Base-by-base conservation (phyloP, 345 rosid species). In the Salix dunnii region DNA sequence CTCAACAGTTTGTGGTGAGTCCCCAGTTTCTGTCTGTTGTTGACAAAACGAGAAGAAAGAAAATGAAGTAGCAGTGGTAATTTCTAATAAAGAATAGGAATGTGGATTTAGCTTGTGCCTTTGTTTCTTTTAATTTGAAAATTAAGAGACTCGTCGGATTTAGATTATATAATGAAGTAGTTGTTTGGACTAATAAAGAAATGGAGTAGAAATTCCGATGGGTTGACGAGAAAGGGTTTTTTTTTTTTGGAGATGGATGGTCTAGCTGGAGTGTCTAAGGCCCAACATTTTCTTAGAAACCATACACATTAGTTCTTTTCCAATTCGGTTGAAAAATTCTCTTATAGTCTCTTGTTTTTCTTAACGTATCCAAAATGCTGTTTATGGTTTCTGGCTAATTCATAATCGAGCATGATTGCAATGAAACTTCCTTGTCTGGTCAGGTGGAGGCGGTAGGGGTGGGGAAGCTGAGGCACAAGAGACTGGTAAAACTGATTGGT, bases 361-460 rank as follows among this genome's bases (percentile, higher is more conserved):
- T 46, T 46, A 46, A 46, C 51, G 14, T 12, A 14, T 12, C 51
- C 51, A 46, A 46, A 46, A 46, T 46, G 51, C 5, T 46, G 51
- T 46, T 14, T 46, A 46, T 46, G 51, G 51, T 46, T 46, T 12
- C 51, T 46, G 51, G 51, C 51, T 46, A 46, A 46, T 16, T 46
- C 18, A 14, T 2, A 46, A 46, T 46, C 51, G 64, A 20, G 25
- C 23, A 60, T 20, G 10, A 20, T 27, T 63, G 18, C 5, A 9
- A 66, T 60, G 64, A 3, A 28, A 36, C 18, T 30, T 33, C 40
- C 23, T 71, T 23, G 36, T 13, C 21, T 16, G 40, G 36, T 31
- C 63, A 71, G 74, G 74, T 27, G n/a, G 74, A 71, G 18, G 74
- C 74, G 40, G 48, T 21, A 51, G 74, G 58, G n/a, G 74, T 71